Evolutionary conservation across 495 filamentous ascomycete species (phyloP).

Genomic region (Aspergillus sclerotioniger): DNA sequence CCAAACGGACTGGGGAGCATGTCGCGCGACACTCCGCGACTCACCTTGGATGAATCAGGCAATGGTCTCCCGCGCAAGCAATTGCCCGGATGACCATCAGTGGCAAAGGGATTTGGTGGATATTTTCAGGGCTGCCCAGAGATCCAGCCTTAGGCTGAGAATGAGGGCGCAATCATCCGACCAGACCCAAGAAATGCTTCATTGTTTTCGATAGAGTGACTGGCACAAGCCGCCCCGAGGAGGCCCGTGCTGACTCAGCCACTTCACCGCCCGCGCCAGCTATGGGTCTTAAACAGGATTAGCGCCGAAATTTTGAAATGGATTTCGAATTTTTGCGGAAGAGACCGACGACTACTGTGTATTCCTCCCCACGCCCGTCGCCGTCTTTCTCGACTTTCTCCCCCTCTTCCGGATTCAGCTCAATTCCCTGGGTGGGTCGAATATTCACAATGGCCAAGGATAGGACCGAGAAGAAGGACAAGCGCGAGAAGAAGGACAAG

Average conservation of each 20-base stretch:
- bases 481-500: constrained; percentile 83
- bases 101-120: background rate
- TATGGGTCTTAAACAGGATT: constrained; percentile 29
- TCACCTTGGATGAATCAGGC: constrained; percentile 1
- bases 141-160: background rate
- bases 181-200: constrained; percentile 4
- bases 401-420: constrained; percentile 17
- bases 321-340: constrained; percentile 41
- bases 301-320: constrained; percentile 43
- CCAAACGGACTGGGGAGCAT: background rate
- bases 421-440: constrained; percentile 15
- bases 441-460: constrained; percentile 52
- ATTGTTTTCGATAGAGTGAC: constrained; percentile 13
- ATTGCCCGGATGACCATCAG: background rate
- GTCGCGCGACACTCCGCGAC: background rate
- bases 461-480: constrained; percentile 62
- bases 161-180: background rate
- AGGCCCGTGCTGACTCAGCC: constrained; percentile 35
- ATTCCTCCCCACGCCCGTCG: constrained; percentile 25
- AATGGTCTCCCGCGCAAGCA: background rate
- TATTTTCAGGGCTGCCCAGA: background rate
- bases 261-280: constrained; percentile 17
- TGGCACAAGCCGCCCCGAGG: constrained; percentile 14
- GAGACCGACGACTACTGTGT: constrained; percentile 17
- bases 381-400: constrained; percentile 19